Conservation (phyloP, 257 asterid species). For the Solanum pimpinellifolium region DNA sequence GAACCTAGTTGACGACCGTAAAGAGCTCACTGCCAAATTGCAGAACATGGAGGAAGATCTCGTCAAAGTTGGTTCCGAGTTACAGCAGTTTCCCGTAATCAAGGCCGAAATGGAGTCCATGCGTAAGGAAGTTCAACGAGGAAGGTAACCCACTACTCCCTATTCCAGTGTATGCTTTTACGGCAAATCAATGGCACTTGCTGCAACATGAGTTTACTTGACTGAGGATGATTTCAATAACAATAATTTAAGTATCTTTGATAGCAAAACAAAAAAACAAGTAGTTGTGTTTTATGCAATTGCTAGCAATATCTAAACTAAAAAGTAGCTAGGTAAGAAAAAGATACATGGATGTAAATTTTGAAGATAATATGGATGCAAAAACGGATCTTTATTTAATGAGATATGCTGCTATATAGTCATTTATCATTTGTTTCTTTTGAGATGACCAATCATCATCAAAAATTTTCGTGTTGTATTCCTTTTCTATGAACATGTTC, state of each 20-base stretch:
- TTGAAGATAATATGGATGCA: background rate
- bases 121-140: constrained; percentile 52
- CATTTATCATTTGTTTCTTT: background rate
- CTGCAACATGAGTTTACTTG: background rate
- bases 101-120: constrained; percentile 37
- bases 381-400: background rate
- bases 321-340: background rate
- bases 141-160: constrained; percentile 44
- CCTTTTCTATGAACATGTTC: background rate
- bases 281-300: background rate
- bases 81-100: constrained; percentile 29
- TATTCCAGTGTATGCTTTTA: background rate
- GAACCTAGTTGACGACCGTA: constrained; percentile 35
- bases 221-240: background rate
- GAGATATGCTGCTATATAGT: background rate
- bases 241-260: background rate
- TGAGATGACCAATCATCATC: background rate
- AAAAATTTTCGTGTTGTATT: background rate
- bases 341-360: background rate
- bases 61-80: constrained; percentile 14
- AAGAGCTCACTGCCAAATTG: constrained; percentile 33
- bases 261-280: background rate
- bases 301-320: background rate
- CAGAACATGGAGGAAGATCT: constrained; percentile 33
- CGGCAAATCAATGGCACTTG: background rate